A percentile compares a stretch with the other conserved stretches of the same genome.
Conservation (phyloP, 345 rosid genomes). For the Populus deltoides region DNA sequence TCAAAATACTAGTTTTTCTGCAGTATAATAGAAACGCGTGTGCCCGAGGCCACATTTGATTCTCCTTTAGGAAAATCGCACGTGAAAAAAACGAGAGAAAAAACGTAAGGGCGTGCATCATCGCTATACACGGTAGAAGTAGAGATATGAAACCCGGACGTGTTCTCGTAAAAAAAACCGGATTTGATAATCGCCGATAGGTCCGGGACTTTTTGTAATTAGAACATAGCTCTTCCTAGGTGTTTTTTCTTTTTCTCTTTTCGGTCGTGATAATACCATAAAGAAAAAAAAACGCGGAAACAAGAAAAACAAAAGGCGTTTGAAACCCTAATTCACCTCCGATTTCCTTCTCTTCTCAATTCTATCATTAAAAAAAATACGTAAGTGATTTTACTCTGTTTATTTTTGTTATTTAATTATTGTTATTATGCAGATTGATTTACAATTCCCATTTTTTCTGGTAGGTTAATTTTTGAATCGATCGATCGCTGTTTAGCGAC, state of each 20-base stretch:
- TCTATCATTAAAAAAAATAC: neutral
- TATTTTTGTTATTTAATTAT: constrained; percentile 9
- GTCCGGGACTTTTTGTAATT: constrained; percentile 53
- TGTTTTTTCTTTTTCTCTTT: neutral
- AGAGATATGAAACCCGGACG: constrained; percentile 74
- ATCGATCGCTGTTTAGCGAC: constrained; percentile 39
- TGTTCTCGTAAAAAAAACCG: constrained; percentile 40
- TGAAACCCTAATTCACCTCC: neutral
- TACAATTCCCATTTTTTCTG: constrained; percentile 16
- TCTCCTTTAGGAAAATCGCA: neutral
- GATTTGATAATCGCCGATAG: constrained; percentile 69
- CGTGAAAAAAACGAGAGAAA: neutral
- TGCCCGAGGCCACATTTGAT: too few relatives aligned
- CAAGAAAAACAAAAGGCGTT: neutral
- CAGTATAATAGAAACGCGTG: too few relatives aligned
- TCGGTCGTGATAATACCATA: constrained; percentile 21
- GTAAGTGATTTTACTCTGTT: constrained; percentile 2
- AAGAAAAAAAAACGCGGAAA: neutral
- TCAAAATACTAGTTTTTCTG: too few relatives aligned
- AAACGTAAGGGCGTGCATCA: constrained; percentile 27
- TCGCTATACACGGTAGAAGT: constrained; percentile 22
- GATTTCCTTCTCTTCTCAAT: neutral
- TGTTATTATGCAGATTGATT: neutral
- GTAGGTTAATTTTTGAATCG: constrained; percentile 23
- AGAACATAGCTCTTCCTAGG: neutral